Conservation (phyloP, 2,329 filamentous ascomycete species). For the Pseudogymnoascus sp. region DNA sequence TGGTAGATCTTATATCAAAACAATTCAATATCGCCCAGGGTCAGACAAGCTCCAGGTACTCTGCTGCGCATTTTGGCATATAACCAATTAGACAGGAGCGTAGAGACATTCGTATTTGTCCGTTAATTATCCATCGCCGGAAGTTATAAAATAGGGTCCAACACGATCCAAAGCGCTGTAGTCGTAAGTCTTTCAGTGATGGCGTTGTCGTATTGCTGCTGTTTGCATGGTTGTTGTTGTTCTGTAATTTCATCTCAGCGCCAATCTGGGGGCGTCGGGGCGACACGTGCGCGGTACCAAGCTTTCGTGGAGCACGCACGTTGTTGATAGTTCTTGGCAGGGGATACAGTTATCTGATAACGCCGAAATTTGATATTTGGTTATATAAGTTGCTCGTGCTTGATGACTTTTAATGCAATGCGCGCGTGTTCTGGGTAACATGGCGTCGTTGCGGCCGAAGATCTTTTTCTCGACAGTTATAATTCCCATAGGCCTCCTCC, state of each 20-base stretch:
- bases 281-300: not conserved
- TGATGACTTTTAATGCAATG: not conserved
- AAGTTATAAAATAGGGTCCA: not conserved
- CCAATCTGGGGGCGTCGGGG: not conserved
- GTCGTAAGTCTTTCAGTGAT: not conserved
- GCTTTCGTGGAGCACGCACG: not conserved
- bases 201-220: not conserved
- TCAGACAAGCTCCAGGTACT: not conserved
- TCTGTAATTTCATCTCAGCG: not conserved
- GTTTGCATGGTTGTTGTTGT: conserved; percentile 8
- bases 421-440: too few species aligned
- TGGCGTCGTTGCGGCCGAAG: too few species aligned
- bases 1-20: conserved; percentile 10
- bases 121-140: not conserved
- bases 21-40: not conserved
- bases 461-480: too few species aligned
- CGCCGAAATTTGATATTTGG: not conserved
- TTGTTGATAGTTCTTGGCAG: conserved; percentile 2
- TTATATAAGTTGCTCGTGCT: not conserved
- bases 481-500: too few species aligned
- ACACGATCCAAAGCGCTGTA: not conserved
- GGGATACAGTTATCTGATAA: not conserved
- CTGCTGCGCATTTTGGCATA: not conserved
- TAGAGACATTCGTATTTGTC: not conserved
- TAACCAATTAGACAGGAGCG: not conserved